Evolutionary conservation across 2,329 filamentous ascomycete genomes (phyloP).

Genomic region (Phoma herbarum): DNA sequence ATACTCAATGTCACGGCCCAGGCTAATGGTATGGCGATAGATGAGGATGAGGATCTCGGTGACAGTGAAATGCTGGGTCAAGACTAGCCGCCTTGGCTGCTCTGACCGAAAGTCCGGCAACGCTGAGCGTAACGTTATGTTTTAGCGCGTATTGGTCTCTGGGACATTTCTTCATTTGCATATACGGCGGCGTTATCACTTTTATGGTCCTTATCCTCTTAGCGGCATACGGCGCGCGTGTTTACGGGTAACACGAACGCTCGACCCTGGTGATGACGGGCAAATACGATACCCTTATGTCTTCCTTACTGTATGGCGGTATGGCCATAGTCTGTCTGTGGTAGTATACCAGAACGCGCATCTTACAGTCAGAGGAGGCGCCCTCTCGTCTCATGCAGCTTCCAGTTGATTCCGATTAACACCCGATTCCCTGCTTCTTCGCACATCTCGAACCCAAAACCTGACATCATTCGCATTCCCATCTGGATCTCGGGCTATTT

Average conservation of each 20-base stretch:
- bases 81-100: slow-evolving; percentile 25
- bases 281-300: slow-evolving; percentile 37
- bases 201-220: slow-evolving; percentile 22
- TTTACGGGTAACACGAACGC: slow-evolving; percentile 15
- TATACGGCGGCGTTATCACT: slow-evolving; percentile 24
- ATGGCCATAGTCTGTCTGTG: not conserved
- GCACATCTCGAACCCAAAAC: too few relatives aligned
- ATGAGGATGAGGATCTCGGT: slow-evolving; percentile 56
- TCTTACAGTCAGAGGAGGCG: too few relatives aligned
- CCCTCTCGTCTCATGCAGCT: too few relatives aligned
- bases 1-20: slow-evolving; percentile 50
- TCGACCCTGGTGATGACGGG: slow-evolving; percentile 15
- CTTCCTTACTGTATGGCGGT: slow-evolving; percentile 2
- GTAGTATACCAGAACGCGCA: not conserved
- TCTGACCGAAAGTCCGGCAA: not conserved
- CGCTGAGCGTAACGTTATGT: not conserved
- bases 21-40: slow-evolving; percentile 51
- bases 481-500: too few relatives aligned
- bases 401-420: too few relatives aligned
- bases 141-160: not conserved
- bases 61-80: slow-evolving; percentile 56
- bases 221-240: slow-evolving; percentile 23
- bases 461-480: too few relatives aligned
- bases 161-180: slow-evolving; percentile 17
- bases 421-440: too few relatives aligned